These are phyloP conservation scores for Trametes elegans DNA, from an alignment of 768 basidiomycete genomes.

Conservation along the genomic window DNA sequence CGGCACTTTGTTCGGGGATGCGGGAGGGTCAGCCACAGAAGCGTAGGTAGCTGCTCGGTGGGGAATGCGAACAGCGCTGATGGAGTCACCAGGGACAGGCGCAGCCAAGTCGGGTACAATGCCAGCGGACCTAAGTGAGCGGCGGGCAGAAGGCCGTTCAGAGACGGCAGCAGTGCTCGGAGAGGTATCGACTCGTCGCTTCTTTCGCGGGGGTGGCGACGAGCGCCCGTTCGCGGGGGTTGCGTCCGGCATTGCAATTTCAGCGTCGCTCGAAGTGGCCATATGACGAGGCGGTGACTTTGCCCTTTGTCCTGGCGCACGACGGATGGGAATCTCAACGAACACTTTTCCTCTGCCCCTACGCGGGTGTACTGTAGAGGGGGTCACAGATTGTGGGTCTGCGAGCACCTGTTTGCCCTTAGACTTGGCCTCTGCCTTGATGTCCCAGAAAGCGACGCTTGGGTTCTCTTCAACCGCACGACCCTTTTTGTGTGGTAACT, in stretches of 20 bases:
- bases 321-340: background rate
- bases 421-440: slow-evolving; percentile 14
- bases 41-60: background rate
- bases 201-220: slow-evolving; percentile 17
- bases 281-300: no score
- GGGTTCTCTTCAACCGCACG: slow-evolving; percentile 1
- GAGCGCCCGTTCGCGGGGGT: background rate
- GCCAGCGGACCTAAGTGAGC: background rate
- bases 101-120: background rate
- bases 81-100: background rate
- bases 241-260: no score
- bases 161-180: background rate
- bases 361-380: background rate
- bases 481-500: background rate
- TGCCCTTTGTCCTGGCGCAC: background rate
- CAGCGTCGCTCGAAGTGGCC: background rate
- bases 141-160: background rate
- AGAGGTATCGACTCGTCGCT: slow-evolving; percentile 15
- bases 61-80: background rate
- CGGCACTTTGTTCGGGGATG: slow-evolving; percentile 34
- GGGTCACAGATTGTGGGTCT: background rate
- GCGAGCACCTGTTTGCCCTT: slow-evolving; percentile 16
- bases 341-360: background rate
- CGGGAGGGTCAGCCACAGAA: background rate
- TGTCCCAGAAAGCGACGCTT: slow-evolving; percentile 14